Percentiles rank a stretch among this genome's conserved stretches.
Conservation (phyloP, 148 eudicot species). For the Heliosperma pusillum region DNA sequence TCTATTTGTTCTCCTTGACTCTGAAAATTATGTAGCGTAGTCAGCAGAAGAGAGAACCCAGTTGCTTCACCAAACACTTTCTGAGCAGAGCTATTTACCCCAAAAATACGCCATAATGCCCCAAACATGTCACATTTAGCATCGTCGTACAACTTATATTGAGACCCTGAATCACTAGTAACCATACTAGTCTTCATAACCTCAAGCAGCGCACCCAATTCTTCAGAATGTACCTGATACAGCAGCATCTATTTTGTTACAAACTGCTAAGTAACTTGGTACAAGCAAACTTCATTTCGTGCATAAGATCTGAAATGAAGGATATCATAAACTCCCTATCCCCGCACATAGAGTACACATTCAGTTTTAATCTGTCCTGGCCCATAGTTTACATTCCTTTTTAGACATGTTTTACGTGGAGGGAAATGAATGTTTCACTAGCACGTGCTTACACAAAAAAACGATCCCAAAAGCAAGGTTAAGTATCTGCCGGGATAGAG, state of each 20-base stretch:
- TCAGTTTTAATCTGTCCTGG: neutral
- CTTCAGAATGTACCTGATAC: conserved; percentile 83
- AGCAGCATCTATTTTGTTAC: conserved; percentile 16
- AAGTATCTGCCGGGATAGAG: neutral
- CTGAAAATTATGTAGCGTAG: conserved; percentile 81
- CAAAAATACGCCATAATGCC: conserved; percentile 89
- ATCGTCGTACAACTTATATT: conserved; percentile 64
- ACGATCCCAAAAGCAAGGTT: neutral
- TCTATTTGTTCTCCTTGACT: conserved; percentile 47
- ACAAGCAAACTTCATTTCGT: neutral
- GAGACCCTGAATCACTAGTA: conserved; percentile 75
- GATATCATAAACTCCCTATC: neutral
- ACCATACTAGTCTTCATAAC: conserved; percentile 92
- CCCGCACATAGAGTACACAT: neutral
- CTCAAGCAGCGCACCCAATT: conserved; percentile 81
- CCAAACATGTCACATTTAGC: conserved; percentile 95
- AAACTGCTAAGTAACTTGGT: neutral
- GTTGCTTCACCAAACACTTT: conserved; percentile 98
- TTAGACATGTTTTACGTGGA: neutral
- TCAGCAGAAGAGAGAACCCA: conserved; percentile 86
- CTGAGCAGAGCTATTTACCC: conserved; percentile 73
- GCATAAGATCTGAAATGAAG: neutral
- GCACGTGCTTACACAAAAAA: neutral
- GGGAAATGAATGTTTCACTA: neutral
- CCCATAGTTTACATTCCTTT: neutral